A percentile compares a stretch with the other conserved stretches of the same genome.
These are phyloP conservation scores for Boletus tylopilopsis DNA, from an alignment of 768 basidiomycete species.

Conservation along the genomic window DNA sequence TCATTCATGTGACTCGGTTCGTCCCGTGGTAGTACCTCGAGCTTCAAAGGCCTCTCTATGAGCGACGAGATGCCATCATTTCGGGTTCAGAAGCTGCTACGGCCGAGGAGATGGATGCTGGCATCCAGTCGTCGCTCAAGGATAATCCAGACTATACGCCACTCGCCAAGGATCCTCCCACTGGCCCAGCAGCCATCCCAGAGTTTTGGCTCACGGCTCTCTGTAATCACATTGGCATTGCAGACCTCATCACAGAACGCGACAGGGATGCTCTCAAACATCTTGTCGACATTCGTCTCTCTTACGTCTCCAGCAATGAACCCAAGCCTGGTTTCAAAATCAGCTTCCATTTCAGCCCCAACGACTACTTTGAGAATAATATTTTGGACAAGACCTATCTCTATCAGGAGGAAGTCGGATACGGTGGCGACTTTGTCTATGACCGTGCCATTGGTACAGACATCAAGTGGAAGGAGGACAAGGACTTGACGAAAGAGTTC, in stretches of 20 bases:
- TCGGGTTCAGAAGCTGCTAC: constrained; percentile 71
- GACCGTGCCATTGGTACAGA: constrained; percentile 88
- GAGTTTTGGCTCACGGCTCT: constrained; percentile 99
- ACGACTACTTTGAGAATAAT: constrained; percentile 86
- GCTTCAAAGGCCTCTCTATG: constrained; percentile 80
- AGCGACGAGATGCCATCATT: constrained; percentile 82
- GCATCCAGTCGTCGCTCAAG: constrained; percentile 67
- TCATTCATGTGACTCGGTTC: constrained; percentile 3
- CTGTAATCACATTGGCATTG: constrained; percentile 83
- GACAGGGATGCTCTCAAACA: constrained; percentile 84
- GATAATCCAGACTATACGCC: constrained; percentile 70
- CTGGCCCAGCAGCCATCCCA: constrained; percentile 55
- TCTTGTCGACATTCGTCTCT: constrained; percentile 75
- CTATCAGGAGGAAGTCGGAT: constrained; percentile 91
- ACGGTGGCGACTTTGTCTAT: constrained; percentile 95
- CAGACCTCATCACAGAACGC: constrained; percentile 89
- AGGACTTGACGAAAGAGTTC: constrained; percentile 94
- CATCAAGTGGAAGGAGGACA: constrained; percentile 98
- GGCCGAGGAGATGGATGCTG: constrained; percentile 77
- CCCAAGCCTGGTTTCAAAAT: constrained; percentile 90
- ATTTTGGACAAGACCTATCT: constrained; percentile 90
- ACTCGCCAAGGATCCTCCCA: constrained; percentile 50
- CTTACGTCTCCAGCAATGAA: constrained; percentile 64
- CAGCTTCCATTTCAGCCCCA: constrained; percentile 72
- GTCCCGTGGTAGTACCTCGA: constrained; percentile 55